Percentiles rank a stretch among this genome's conserved stretches.
phyloP scores from a whole-genome alignment of 2,329 filamentous ascomycete genomes.

The Verticillium klebahnii region DNA sequence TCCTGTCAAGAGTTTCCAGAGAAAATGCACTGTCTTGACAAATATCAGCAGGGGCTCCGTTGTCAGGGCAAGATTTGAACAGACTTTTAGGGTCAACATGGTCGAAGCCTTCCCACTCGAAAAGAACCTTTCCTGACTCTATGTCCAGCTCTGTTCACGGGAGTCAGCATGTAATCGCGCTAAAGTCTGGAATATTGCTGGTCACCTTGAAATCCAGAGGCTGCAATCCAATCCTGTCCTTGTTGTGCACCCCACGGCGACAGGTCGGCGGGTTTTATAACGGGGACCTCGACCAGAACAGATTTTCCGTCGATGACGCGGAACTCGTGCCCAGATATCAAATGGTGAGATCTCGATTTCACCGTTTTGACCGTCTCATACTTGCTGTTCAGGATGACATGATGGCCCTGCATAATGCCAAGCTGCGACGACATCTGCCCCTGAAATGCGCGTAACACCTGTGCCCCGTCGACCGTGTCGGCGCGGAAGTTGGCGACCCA shows the following conservation, averaged over 20 bases:
- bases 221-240: slow-evolving; percentile 3
- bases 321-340: slow-evolving; percentile 53
- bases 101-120: slow-evolving; percentile 35
- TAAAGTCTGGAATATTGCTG: not conserved
- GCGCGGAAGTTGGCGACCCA: slow-evolving; percentile 51
- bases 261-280: not conserved
- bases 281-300: not conserved
- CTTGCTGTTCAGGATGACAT: slow-evolving; percentile 46
- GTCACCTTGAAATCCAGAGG: slow-evolving; percentile 3
- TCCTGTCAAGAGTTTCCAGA: slow-evolving; percentile 8
- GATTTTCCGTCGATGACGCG: slow-evolving; percentile 40
- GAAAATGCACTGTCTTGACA: not conserved
- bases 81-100: slow-evolving; percentile 15
- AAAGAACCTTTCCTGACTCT: slow-evolving; percentile 41
- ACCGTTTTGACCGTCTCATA: slow-evolving; percentile 52
- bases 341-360: slow-evolving; percentile 43
- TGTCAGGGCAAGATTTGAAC: not conserved
- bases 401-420: slow-evolving; percentile 50
- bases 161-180: not conserved
- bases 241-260: slow-evolving; percentile 1
- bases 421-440: slow-evolving; percentile 46
- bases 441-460: slow-evolving; percentile 50
- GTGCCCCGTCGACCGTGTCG: slow-evolving; percentile 42
- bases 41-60: not conserved
- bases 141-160: slow-evolving; percentile 39